These are phyloP conservation scores for Ampelocalamus luodianensis DNA, from an alignment of 176 grass and related monocot species.

Conservation along the genomic window DNA sequence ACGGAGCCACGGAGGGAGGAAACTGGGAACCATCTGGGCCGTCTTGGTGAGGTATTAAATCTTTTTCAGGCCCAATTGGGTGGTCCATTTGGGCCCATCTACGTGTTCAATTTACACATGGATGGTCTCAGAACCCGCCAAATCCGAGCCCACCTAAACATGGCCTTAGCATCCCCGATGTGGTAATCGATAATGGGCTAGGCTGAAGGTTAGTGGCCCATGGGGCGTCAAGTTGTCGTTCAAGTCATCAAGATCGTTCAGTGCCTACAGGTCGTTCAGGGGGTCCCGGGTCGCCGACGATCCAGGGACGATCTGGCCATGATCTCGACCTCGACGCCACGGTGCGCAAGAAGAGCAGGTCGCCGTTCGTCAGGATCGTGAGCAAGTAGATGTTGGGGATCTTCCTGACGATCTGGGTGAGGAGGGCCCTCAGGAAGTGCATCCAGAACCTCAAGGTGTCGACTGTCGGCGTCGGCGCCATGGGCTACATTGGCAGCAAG, in stretches of 20 bases:
- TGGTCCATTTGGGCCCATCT: not conserved
- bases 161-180: not conserved
- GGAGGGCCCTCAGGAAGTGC: conserved; percentile 50
- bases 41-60: not conserved
- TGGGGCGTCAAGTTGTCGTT: conserved; percentile 40
- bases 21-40: not conserved
- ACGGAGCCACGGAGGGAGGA: not conserved
- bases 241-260: conserved; percentile 55
- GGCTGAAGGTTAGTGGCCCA: too few species aligned
- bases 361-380: conserved; percentile 75
- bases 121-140: not conserved
- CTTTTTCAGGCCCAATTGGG: not conserved
- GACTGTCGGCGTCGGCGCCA: conserved; percentile 49
- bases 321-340: conserved; percentile 31
- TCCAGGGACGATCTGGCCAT: conserved; percentile 31
- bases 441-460: not conserved
- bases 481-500: conserved; percentile 99
- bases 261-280: conserved; percentile 39
- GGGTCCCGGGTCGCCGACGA: conserved; percentile 33
- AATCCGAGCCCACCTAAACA: not conserved
- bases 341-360: conserved; percentile 54
- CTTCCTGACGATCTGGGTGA: not conserved
- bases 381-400: conserved; percentile 71
- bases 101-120: not conserved
- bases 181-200: not conserved